Conservation (phyloP, 2,329 filamentous ascomycete genomes). For the Pseudonectria buxi region DNA sequence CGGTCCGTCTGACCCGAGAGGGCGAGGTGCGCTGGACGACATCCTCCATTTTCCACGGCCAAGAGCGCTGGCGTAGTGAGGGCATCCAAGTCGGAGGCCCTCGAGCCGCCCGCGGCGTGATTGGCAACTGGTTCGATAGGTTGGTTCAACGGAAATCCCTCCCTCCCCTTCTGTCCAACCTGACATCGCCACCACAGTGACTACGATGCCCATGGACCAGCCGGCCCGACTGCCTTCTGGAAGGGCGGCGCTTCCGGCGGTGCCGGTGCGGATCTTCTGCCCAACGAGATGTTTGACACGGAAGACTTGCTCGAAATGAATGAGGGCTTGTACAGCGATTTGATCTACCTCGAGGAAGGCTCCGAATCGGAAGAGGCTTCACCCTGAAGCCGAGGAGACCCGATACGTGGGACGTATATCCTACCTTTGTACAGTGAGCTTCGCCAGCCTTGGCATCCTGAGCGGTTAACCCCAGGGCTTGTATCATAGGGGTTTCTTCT, state of each 20-base stretch:
- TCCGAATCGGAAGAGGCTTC: slow-evolving; percentile 20
- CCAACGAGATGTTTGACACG: slow-evolving; percentile 25
- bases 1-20: slow-evolving; percentile 57
- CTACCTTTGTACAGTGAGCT: no score
- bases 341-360: slow-evolving; percentile 11
- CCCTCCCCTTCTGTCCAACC: not conserved
- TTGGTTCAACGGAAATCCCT: no score
- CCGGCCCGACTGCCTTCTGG: slow-evolving; percentile 72
- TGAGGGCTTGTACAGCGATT: slow-evolving; percentile 8
- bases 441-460: no score
- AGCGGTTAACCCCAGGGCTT: no score
- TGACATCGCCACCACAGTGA: slow-evolving; percentile 38
- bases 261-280: slow-evolving; percentile 25
- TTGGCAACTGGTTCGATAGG: slow-evolving; percentile 76
- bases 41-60: slow-evolving; percentile 54
- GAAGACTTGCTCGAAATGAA: slow-evolving; percentile 14
- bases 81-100: slow-evolving; percentile 66
- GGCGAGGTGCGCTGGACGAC: slow-evolving; percentile 72
- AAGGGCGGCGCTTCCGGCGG: slow-evolving; percentile 52
- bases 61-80: slow-evolving; percentile 71
- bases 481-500: no score
- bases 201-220: slow-evolving; percentile 61
- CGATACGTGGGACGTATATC: no score
- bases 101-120: slow-evolving; percentile 56
- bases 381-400: no score